These are phyloP conservation scores for Leccinum pallidistipes DNA, from an alignment of 1,284 basidiomycete species.

Conservation along the genomic window DNA sequence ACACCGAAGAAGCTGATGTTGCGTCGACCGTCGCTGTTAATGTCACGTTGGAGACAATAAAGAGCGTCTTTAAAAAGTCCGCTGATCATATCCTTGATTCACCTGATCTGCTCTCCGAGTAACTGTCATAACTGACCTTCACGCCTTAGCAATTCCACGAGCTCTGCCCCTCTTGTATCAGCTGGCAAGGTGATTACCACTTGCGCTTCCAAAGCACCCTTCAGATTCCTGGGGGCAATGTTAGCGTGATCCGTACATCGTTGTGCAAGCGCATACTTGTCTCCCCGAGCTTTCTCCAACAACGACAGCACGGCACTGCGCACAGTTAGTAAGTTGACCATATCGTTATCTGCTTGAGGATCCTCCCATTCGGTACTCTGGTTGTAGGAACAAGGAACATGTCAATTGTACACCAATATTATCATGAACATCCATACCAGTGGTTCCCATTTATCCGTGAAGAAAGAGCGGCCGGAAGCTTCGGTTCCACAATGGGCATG, in stretches of 20 bases:
- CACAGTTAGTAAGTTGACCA: conserved; percentile 57
- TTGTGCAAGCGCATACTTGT: conserved; percentile 50
- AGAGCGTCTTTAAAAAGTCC: conserved; percentile 64
- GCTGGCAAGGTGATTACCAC: conserved; percentile 53
- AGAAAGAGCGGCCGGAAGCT: conserved; percentile 53
- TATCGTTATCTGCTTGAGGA: conserved; percentile 50
- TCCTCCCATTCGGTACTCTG: conserved; percentile 60
- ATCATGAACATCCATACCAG: conserved; percentile 43
- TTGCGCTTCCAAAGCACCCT: conserved; percentile 72
- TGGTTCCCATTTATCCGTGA: conserved; percentile 61
- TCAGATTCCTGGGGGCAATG: conserved; percentile 51
- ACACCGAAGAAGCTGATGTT: conserved; percentile 40
- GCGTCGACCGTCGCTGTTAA: conserved; percentile 45
- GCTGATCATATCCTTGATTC: conserved; percentile 40
- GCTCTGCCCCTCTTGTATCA: conserved; percentile 20
- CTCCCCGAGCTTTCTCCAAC: conserved; percentile 68
- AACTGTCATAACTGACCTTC: conserved; percentile 43
- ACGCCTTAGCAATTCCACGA: conserved; percentile 43
- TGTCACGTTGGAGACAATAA: conserved; percentile 73
- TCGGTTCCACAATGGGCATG: conserved; percentile 40
- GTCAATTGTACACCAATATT: conserved; percentile 4
- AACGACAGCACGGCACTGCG: conserved; percentile 57
- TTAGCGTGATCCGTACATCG: not conserved
- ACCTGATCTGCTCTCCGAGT: not conserved
- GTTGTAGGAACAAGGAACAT: not conserved